Evolutionary conservation across 768 basidiomycete species (phyloP).

Genomic region (Strobilomyces echinocephalus): DNA sequence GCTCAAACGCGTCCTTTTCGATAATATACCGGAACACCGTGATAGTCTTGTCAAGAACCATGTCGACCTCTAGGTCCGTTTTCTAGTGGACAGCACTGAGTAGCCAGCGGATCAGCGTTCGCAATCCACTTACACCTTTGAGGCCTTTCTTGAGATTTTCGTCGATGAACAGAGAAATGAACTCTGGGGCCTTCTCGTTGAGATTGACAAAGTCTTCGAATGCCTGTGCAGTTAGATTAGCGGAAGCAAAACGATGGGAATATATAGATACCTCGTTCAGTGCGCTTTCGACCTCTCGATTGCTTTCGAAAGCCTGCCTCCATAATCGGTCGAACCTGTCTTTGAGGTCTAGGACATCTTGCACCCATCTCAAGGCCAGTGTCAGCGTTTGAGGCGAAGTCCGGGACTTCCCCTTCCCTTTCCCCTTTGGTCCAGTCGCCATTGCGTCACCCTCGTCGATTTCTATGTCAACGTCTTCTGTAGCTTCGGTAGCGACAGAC

Average conservation of each 20-base stretch:
- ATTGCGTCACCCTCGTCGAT: constrained; percentile 34
- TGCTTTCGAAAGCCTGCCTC: constrained; percentile 61
- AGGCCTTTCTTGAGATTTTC: constrained; percentile 93
- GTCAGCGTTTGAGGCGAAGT: constrained; percentile 39
- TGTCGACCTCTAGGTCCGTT: constrained; percentile 89
- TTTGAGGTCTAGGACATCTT: constrained; percentile 85
- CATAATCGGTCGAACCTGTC: constrained; percentile 83
- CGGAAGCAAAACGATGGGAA: neutral
- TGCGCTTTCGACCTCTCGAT: constrained; percentile 73
- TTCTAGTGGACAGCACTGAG: constrained; percentile 50
- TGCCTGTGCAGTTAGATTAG: constrained; percentile 49
- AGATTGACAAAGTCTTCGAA: constrained; percentile 89
- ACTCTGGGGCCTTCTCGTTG: constrained; percentile 86
- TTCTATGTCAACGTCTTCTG: constrained; percentile 33
- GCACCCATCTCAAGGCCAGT: constrained; percentile 87
- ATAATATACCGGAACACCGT: constrained; percentile 89
- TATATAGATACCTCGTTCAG: constrained; percentile 70
- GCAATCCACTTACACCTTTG: constrained; percentile 66
- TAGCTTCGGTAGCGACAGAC: constrained; percentile 40
- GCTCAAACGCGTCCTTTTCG: constrained; percentile 96
- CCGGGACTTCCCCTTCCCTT: constrained; percentile 53
- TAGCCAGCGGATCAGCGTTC: neutral
- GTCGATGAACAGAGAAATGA: constrained; percentile 94
- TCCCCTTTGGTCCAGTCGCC: constrained; percentile 38
- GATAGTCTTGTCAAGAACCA: constrained; percentile 90